Evolutionary conservation across 2,329 filamentous ascomycete species (phyloP), one percentile per base, ranked within the genome.

Genomic region (Fusarium aywerte): DNA sequence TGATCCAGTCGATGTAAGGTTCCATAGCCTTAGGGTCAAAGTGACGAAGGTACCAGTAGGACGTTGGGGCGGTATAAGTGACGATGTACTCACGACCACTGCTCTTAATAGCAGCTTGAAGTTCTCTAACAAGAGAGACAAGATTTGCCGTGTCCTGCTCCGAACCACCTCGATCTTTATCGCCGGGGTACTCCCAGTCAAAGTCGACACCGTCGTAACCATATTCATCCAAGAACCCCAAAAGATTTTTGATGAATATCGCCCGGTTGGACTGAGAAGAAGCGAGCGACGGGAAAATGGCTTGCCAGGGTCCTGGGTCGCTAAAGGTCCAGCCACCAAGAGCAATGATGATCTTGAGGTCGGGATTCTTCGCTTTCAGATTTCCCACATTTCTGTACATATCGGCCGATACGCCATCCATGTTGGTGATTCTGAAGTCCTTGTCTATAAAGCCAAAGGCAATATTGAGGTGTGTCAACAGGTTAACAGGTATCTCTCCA

Each of bases 251-350:
- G 55, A 83, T 80, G 59, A 83, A 84, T 1, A 58, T 62, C 0
- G 71, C 68, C 3, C 78, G 70, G 40, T 72, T 75, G 2, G 38
- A 62, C 0, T 58, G 67, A 1, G 23, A 65, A 12, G 56, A 62
- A 2, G 50, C 73, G n/a, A 76, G 69, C 11, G 71, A 53, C 6
- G 51, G 48, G 39, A 78, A 79, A 2, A 74, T 58, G 2, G 49
- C 48, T 18, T 75, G 73, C 9, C 60, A 39, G 2, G 50, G 15
- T 6, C 53, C 57, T 1, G 43, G 43, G 25, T 69, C 59, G 38
- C 67, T 78, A 50, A 80, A 79, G 0, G 75, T 74, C 79, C 79
- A 83, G 0, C 82, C 82, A 4, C 81, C 81, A 9, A 84, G n/a
- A 1, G 76, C 66, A 18, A 83, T 67, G 15, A 74, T 70, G 0